A percentile compares a stretch with the other conserved stretches of the same genome.
phyloP scores from a whole-genome alignment of 768 basidiomycete species.

The Gelatoporia subvermispora region DNA sequence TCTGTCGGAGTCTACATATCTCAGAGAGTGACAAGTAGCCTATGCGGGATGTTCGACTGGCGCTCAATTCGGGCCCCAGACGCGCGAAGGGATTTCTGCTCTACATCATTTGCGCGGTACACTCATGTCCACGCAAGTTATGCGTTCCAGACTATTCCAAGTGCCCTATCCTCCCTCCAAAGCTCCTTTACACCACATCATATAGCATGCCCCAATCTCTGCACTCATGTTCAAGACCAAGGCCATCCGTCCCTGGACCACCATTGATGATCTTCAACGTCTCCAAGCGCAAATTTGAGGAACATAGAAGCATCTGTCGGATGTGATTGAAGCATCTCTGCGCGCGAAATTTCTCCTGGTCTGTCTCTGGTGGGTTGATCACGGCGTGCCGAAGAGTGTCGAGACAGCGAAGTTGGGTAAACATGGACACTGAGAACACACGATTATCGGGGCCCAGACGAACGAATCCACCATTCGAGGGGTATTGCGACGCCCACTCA shows the following conservation, averaged over 20 bases:
- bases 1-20: no score
- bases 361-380: neutral
- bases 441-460: slow-evolving; percentile 19
- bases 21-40: no score
- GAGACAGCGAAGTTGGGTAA: slow-evolving; percentile 21
- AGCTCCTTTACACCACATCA: neutral
- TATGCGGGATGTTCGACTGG: no score
- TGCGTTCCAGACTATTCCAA: no score
- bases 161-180: neutral
- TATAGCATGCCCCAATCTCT: neutral
- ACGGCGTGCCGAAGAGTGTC: slow-evolving; percentile 21
- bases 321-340: slow-evolving; percentile 29
- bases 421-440: slow-evolving; percentile 18
- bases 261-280: neutral
- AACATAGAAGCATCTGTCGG: slow-evolving; percentile 26
- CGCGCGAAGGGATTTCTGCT: no score
- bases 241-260: neutral
- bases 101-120: no score
- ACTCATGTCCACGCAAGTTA: no score
- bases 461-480: slow-evolving; percentile 15
- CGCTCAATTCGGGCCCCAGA: no score
- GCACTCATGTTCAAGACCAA: neutral
- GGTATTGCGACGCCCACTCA: slow-evolving; percentile 26
- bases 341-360: slow-evolving; percentile 10
- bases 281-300: neutral